Base-by-base conservation (phyloP, 805 yeast species). In the Starmerella asiatica region DNA sequence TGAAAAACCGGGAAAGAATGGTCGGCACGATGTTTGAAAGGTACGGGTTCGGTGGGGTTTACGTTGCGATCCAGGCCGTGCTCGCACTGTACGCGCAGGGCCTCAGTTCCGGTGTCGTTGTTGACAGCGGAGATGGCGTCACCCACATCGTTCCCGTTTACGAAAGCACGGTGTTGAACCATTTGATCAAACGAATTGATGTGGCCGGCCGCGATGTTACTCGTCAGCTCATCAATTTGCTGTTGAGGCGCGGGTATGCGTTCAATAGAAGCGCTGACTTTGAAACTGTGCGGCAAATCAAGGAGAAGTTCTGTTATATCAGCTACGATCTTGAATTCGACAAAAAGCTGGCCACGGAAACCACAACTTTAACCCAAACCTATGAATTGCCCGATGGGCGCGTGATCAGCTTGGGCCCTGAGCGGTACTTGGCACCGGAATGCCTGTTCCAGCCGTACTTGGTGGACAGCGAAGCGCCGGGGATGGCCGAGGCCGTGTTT, bases 201-300 rank as follows among this genome's bases (percentile, higher is more conserved):
- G 94, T 91, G 45, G 98, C 98, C 4, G 98, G 98, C 53, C 75
- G 98, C 60, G 98, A 91, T 56, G 96, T 91, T 35, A 91, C 98
- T n/a, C 75, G 95, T 56, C 84, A 91, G 61, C 69, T 91, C 62
- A 86, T 91, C 62, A 91, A 79, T 54, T 68, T 91, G 49, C 68
- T 91, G 54, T 73, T 93, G 47, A 83, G 97, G 63, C 77, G 96
- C 52, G 98, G 98, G 34, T 91, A 91, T 60, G 95, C 97, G 3
- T 88, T 91, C 64, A 91, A 91, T 67, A 76, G 98, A 68, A 86
- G 94, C 32, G 97, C 98, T 8, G 98, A 91, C 67, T 93, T 93
- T 55, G 98, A 91, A 64, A 91, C 97, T 2, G 96, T 91, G 34
- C 83, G 98, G 57, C 95, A 85, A 64, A 88, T 91, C 57, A 91